phyloP scores from a whole-genome alignment of 805 yeast species.

The Ogataea neopini region DNA sequence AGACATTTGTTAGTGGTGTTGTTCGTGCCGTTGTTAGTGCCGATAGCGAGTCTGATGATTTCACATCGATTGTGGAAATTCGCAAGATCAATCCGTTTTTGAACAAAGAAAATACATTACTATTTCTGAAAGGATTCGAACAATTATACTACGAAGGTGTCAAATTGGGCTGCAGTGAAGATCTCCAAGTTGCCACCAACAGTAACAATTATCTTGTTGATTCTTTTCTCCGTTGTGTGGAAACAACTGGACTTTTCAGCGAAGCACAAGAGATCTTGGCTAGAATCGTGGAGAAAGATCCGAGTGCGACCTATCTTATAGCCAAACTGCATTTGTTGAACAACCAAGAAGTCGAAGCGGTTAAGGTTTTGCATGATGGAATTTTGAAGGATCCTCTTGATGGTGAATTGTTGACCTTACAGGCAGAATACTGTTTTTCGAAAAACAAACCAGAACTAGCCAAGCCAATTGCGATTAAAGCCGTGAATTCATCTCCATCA shows the following conservation, averaged over 20 bases:
- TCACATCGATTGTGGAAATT: constrained; percentile 73
- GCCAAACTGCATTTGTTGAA: constrained; percentile 53
- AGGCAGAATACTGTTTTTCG: constrained; percentile 56
- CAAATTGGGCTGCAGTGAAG: constrained; percentile 62
- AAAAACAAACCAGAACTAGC: constrained; percentile 59
- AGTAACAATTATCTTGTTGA: constrained; percentile 72
- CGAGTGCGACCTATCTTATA: constrained; percentile 56
- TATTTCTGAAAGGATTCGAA: constrained; percentile 67
- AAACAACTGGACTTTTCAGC: constrained; percentile 64
- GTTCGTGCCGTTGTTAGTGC: constrained; percentile 69
- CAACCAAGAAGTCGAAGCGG: constrained; percentile 62
- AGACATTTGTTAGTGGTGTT: constrained; percentile 69
- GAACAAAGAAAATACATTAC: constrained; percentile 45
- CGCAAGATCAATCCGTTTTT: constrained; percentile 78
- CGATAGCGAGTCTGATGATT: constrained; percentile 72
- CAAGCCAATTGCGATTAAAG: constrained; percentile 56
- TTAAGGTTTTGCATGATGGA: constrained; percentile 53
- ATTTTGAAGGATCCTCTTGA: constrained; percentile 51
- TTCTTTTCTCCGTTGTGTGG: constrained; percentile 63
- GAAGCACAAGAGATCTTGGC: constrained; percentile 60
- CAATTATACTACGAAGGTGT: constrained; percentile 65
- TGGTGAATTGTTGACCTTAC: constrained; percentile 53
- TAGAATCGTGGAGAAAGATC: constrained; percentile 51
- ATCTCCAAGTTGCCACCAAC: constrained; percentile 65
- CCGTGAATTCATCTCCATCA: constrained; percentile 73